These are phyloP conservation scores for Sphaerobolus stellatus DNA, from an alignment of 1,284 basidiomycete genomes.

Conservation along the genomic window DNA sequence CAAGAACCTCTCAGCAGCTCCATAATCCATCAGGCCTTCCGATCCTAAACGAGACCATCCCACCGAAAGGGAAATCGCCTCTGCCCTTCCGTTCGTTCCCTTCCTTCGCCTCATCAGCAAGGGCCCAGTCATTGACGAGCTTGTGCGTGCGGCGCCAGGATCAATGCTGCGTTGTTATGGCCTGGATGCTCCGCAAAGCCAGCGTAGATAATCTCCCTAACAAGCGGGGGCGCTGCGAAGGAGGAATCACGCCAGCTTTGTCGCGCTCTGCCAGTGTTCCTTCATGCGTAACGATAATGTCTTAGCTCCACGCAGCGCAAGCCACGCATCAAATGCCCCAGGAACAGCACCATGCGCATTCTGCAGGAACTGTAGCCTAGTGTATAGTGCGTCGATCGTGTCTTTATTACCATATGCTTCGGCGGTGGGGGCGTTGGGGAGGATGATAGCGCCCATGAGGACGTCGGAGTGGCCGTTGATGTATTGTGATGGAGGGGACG, in stretches of 20 bases:
- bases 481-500: slow-evolving; percentile 84
- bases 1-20: slow-evolving; percentile 75
- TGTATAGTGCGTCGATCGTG: not conserved
- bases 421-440: slow-evolving; percentile 30
- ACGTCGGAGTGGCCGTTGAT: slow-evolving; percentile 93
- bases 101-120: too few species aligned
- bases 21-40: too few species aligned
- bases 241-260: slow-evolving; percentile 73
- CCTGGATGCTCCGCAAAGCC: slow-evolving; percentile 65
- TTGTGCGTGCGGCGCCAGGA: too few species aligned
- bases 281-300: slow-evolving; percentile 87
- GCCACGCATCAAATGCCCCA: slow-evolving; percentile 87
- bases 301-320: slow-evolving; percentile 89
- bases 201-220: slow-evolving; percentile 85
- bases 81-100: too few species aligned
- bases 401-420: too few species aligned
- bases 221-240: slow-evolving; percentile 53
- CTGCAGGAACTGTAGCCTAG: slow-evolving; percentile 77
- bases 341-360: slow-evolving; percentile 90
- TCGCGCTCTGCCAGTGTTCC: slow-evolving; percentile 82
- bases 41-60: slow-evolving; percentile 80
- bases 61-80: slow-evolving; percentile 78
- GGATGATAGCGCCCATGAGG: slow-evolving; percentile 80
- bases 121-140: too few species aligned
- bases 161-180: too few species aligned